Percentiles rank a stretch among this genome's conserved stretches.
phyloP scores from a whole-genome alignment of 441 rosid genomes.

The Corymbia citriodora region DNA sequence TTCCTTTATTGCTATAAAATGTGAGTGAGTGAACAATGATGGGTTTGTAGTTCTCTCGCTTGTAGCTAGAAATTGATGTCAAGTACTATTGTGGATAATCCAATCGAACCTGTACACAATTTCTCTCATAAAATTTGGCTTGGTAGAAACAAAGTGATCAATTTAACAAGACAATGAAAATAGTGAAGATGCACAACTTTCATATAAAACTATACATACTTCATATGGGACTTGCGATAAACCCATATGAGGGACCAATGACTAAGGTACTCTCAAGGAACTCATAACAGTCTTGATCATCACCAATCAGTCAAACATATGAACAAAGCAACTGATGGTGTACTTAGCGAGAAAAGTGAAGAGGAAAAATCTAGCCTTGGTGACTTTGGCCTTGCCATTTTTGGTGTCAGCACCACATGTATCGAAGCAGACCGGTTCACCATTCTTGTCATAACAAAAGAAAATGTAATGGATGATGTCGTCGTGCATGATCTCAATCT shows the following conservation, averaged over 20 bases:
- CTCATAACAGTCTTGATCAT: not conserved
- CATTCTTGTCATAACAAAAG: not conserved
- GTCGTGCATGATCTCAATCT: not conserved
- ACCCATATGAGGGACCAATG: not conserved
- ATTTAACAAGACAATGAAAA: not conserved
- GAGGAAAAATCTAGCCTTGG: not conserved
- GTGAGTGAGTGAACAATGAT: too few relatives aligned
- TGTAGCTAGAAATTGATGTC: too few relatives aligned
- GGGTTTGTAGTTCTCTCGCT: too few relatives aligned
- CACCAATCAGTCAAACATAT: not conserved
- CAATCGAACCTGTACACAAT: too few relatives aligned
- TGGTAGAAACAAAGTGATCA: not conserved
- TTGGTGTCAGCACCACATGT: accelerated
- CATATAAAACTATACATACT: not conserved
- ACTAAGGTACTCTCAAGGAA: not conserved
- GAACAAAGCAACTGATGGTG: not conserved
- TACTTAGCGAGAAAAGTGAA: not conserved
- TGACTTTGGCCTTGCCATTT: not conserved
- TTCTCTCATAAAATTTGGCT: not conserved
- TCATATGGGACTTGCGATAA: not conserved
- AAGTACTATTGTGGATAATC: too few relatives aligned
- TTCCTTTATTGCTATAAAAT: too few relatives aligned
- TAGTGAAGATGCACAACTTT: not conserved
- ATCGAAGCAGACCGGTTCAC: not conserved
- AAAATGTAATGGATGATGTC: not conserved